These are phyloP conservation scores for Zopfia rhizophila DNA, from an alignment of 2,329 filamentous ascomycete genomes.

Conservation along the genomic window DNA sequence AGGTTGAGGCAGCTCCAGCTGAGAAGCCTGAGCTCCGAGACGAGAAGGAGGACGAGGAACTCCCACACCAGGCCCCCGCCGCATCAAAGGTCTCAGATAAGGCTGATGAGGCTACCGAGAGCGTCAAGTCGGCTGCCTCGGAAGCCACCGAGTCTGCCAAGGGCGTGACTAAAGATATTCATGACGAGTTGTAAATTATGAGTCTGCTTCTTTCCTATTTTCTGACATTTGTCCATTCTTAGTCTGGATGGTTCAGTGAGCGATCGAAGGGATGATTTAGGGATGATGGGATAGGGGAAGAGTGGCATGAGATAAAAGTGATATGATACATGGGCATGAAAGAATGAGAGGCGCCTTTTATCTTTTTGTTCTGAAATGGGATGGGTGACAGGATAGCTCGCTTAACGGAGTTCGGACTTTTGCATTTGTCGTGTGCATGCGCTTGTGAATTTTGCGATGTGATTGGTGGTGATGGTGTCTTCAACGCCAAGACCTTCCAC, in stretches of 20 bases:
- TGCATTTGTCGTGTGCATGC: too few species aligned
- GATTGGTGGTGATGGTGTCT: too few species aligned
- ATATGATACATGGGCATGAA: slow-evolving; percentile 12
- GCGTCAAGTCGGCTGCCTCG: slow-evolving; percentile 53
- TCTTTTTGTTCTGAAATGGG: too few species aligned
- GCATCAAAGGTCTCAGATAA: slow-evolving; percentile 53
- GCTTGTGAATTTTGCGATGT: too few species aligned
- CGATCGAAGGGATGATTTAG: too few species aligned
- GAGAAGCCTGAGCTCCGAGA: slow-evolving; percentile 68
- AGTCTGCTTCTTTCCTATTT: slow-evolving; percentile 9
- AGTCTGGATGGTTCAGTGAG: neutral
- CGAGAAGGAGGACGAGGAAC: slow-evolving; percentile 57
- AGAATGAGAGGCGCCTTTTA: too few species aligned
- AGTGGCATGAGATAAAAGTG: slow-evolving; percentile 9
- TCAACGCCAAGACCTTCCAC: too few species aligned
- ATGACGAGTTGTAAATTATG: slow-evolving; percentile 79
- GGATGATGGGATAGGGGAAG: too few species aligned
- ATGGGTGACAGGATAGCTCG: too few species aligned
- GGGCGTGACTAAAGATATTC: slow-evolving; percentile 52
- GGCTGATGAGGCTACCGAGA: slow-evolving; percentile 52
- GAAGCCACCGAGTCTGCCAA: slow-evolving; percentile 50
- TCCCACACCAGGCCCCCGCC: slow-evolving; percentile 58
- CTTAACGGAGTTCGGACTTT: too few species aligned
- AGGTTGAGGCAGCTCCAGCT: slow-evolving; percentile 72
- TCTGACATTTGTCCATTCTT: neutral